phyloP scores from a whole-genome alignment of 108 stramenopile species.

The Cyclotella cryptica region DNA sequence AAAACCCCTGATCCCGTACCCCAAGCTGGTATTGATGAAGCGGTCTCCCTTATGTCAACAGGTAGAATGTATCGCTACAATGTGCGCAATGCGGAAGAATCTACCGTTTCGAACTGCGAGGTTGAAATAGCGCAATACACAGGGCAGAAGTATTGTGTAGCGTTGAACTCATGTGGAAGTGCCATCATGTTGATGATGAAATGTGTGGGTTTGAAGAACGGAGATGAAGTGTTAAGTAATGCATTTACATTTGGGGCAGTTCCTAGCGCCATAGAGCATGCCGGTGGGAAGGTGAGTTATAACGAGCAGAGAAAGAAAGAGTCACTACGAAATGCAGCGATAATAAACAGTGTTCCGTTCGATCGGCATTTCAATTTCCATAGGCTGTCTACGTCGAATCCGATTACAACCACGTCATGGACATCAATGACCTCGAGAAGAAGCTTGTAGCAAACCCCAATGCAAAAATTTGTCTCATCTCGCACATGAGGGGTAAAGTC shows the following conservation, averaged over 20 bases:
- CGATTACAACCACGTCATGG: conserved; percentile 81
- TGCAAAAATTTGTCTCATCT: conserved; percentile 83
- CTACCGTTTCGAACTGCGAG: conserved; percentile 70
- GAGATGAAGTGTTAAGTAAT: conserved; percentile 88
- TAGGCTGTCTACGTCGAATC: conserved; percentile 88
- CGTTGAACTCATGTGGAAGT: conserved; percentile 86
- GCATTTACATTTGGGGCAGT: conserved; percentile 94
- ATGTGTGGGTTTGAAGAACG: conserved; percentile 76
- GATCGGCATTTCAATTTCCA: no score
- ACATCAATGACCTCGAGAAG: conserved; percentile 80
- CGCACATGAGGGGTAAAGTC: conserved; percentile 94
- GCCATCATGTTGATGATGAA: conserved; percentile 88
- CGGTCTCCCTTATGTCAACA: conserved; percentile 73
- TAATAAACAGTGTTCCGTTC: no score
- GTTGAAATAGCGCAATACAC: conserved; percentile 83
- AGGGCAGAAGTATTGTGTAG: conserved; percentile 86
- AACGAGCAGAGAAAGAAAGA: not conserved
- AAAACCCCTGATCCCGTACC: conserved; percentile 88
- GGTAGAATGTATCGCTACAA: conserved; percentile 88
- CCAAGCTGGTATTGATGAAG: conserved; percentile 70
- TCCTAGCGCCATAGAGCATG: conserved; percentile 85
- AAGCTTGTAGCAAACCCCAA: conserved; percentile 80
- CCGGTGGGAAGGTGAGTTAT: conserved; percentile 67
- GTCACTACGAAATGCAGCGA: no score
- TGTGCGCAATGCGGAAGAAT: conserved; percentile 63